Base-by-base conservation (phyloP, 768 basidiomycete genomes). In the Butyriboletus loyo region DNA sequence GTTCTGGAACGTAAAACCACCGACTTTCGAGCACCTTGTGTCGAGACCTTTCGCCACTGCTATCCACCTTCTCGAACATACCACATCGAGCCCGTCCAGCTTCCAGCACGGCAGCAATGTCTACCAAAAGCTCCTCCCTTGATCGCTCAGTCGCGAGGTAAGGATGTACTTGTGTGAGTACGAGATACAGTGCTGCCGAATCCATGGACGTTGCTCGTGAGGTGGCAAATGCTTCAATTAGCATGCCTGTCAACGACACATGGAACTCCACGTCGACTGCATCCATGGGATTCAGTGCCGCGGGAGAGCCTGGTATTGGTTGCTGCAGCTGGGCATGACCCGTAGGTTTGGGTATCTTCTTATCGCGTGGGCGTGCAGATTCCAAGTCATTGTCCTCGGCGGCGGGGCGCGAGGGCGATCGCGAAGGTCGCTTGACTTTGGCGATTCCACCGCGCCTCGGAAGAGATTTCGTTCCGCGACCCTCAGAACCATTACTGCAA, bases 1-100 rank as follows among this genome's bases (percentile, higher is more conserved):
- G 66, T 62, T 89, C 87, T 0, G 87, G 83, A 7, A 86, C 80
- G 61, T 90, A 90, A 66, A 87, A 90, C 85, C 85, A 90, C 62
- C 84, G 66, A 43, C 59, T 55, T 21, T 61, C 58, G 1, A 56
- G 78, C 19, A 79, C 77, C 61, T 84, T 84, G 52, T 84, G 63
- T 35, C 47, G 80, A 73, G 58, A 80, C 22, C 32, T 78, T 77
- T 83, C 66, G 1, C 78, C 79, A 59, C 78, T 83, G 54, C 82
- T 80, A 57, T 86, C 83, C 31, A 89, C 85, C 62, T 84, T 85
- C 25, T 83, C 86, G 63, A 89, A 89, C 52, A 89, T 79, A 4
- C 85, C 85, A 53, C 74, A 77, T 39, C 76, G 75, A 21, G 67
- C 59, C 7, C 68, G 71, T 21, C 73, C 76, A 43, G 69, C 66